Base-by-base conservation (phyloP, 192 early-diverging fungal species). In the Coemansia brasiliensis region DNA sequence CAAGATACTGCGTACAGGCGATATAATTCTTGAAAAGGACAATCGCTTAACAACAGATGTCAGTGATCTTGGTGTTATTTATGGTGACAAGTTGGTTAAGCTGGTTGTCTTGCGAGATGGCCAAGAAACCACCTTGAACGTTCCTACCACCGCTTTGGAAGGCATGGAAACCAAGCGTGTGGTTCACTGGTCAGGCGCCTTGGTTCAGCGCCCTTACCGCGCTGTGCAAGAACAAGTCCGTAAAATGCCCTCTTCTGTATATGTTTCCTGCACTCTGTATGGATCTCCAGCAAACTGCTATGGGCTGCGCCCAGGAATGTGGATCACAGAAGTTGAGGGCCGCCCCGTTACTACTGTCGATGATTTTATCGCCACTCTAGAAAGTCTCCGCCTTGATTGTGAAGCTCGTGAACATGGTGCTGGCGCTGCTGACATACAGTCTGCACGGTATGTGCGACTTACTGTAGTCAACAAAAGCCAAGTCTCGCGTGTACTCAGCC, bases 121-220 rank as follows among this genome's bases (percentile, higher is more conserved):
- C 61, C 51, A 81, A 37, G 92, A 89, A 45, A 22, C 88, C 5
- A 49, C 56, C 2, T 59, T 98, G 7, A 55, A 37, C 1, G 88
- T 95, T 5, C 87, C 87, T 0, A 90, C 89, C 10, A 83, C 83
- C 2, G 39, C 63, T 25, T 69, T 79, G 26, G 52, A 77, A n/a
- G 80, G 78, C 0, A 81, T 84, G 46, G 87, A 85, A 39, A 92
- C 88, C 5, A 80, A 72, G 12, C 81, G 86, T 7, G 84, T 94
- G 0, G 71, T 97, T 24, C 80, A 88, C 18, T 97, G 94, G 94
- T 86, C 88, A 11, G 94, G 94, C 16, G 92, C 91, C 0, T 63
- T 93, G 16, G 83, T 94, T 13, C 89, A 92, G 65, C 71, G 63
- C 49, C 86, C 90, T 11, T 89, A 90, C 61, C 83, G 86, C 42